These are phyloP conservation scores for Exophiala phaeomuriformis DNA, from an alignment of 2,329 filamentous ascomycete species.

Conservation along the genomic window DNA sequence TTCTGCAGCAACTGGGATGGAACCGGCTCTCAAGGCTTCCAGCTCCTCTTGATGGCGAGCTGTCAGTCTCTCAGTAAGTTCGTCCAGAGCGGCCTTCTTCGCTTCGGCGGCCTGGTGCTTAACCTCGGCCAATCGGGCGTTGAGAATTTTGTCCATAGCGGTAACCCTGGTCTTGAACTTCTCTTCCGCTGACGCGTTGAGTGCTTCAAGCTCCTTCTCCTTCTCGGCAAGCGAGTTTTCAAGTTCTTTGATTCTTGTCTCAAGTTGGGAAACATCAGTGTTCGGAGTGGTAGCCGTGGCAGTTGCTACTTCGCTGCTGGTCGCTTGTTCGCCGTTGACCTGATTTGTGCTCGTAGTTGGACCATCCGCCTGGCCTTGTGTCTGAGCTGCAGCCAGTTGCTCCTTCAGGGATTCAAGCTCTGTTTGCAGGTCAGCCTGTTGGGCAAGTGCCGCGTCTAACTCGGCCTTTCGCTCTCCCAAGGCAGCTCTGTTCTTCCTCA, in stretches of 20 bases:
- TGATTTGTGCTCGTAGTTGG: slow-evolving; percentile 27
- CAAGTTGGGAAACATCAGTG: slow-evolving; percentile 35
- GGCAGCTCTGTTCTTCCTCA: slow-evolving; percentile 58
- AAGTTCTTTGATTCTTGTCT: slow-evolving; percentile 50
- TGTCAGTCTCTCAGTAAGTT: slow-evolving; percentile 18
- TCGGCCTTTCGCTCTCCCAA: slow-evolving; percentile 49
- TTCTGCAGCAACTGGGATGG: slow-evolving; percentile 33
- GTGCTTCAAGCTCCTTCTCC: slow-evolving; percentile 39
- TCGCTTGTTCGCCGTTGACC: slow-evolving; percentile 42
- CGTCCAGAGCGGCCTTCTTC: slow-evolving; percentile 29
- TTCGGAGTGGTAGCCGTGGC: slow-evolving; percentile 24
- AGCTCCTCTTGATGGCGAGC: slow-evolving; percentile 40
- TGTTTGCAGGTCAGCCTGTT: slow-evolving; percentile 62
- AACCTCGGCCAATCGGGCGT: slow-evolving; percentile 58
- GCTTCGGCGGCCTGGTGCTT: slow-evolving; percentile 45
- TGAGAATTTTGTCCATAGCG: slow-evolving; percentile 50
- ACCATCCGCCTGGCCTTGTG: slow-evolving; percentile 41
- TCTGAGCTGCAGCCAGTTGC: slow-evolving; percentile 57
- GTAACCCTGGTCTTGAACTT: slow-evolving; percentile 43
- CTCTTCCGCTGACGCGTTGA: slow-evolving; percentile 42
- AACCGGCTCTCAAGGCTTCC: slow-evolving; percentile 32
- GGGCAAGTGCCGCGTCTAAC: slow-evolving; percentile 44
- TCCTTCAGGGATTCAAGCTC: slow-evolving; percentile 57
- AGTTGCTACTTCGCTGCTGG: slow-evolving; percentile 34
- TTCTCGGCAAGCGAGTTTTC: slow-evolving; percentile 50